Evolutionary conservation across 176 grass and related monocot species (phyloP).

Genomic region (Paspalum vaginatum): DNA sequence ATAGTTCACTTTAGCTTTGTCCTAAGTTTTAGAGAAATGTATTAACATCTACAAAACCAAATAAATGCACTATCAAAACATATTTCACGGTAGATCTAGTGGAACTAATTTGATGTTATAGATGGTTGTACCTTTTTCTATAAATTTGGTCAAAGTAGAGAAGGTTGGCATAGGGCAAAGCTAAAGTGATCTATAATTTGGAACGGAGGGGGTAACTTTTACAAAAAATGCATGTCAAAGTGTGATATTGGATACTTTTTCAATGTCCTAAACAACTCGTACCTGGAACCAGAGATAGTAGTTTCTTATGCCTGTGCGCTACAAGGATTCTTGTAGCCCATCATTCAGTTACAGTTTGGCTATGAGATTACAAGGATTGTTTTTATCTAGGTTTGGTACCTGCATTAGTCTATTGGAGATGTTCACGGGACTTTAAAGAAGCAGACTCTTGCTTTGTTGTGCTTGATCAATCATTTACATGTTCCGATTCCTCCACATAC

Average conservation of each 20-base stretch:
- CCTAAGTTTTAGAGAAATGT: too few species aligned
- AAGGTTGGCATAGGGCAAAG: too few species aligned
- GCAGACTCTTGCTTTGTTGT: conserved; percentile 31
- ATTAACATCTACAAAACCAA: too few species aligned
- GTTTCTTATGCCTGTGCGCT: conserved; percentile 32
- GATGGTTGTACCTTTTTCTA: too few species aligned
- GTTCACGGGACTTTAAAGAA: background rate
- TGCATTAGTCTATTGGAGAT: conserved; percentile 34
- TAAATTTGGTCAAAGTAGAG: too few species aligned
- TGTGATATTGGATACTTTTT: background rate
- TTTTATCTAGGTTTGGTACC: conserved; percentile 20
- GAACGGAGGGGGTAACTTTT: background rate
- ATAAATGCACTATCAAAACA: too few species aligned
- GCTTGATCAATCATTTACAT: conserved; percentile 16
- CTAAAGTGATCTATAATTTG: too few species aligned
- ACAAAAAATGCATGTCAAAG: background rate
- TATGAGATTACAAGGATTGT: conserved; percentile 12
- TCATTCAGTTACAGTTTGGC: conserved; percentile 32
- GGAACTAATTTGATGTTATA: too few species aligned
- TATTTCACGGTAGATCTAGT: too few species aligned
- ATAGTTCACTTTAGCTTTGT: too few species aligned
- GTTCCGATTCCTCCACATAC: conserved; percentile 16
- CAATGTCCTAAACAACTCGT: background rate
- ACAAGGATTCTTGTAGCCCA: conserved; percentile 7
- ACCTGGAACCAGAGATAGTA: background rate